These are phyloP conservation scores for Rauvolfia tetraphylla DNA, from an alignment of 257 asterid genomes.

Conservation along the genomic window DNA sequence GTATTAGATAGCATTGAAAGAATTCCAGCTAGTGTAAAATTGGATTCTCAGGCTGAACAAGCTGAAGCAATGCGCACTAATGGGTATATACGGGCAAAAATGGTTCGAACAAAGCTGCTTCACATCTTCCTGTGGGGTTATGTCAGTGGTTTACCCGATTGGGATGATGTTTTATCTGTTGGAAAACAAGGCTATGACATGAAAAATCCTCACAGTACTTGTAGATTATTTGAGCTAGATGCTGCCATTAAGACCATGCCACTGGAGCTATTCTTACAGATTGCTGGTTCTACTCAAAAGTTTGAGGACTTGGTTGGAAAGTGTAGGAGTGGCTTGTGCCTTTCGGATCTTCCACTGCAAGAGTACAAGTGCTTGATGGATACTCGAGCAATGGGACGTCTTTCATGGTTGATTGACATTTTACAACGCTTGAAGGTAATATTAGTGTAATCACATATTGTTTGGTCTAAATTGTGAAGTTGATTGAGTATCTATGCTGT, in stretches of 20 bases:
- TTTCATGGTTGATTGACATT: conserved; percentile 69
- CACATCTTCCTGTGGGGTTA: conserved; percentile 79
- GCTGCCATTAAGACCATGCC: conserved; percentile 74
- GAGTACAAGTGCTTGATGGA: conserved; percentile 64
- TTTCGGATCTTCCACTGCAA: conserved; percentile 65
- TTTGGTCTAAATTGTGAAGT: conserved; percentile 6
- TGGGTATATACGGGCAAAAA: conserved; percentile 74
- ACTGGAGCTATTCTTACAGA: conserved; percentile 78
- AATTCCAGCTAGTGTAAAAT: conserved; percentile 38
- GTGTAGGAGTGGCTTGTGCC: conserved; percentile 58
- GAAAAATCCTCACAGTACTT: conserved; percentile 74
- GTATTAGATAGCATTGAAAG: conserved; percentile 64
- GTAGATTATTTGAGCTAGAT: conserved; percentile 59
- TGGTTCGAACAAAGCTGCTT: conserved; percentile 84
- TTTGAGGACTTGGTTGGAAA: conserved; percentile 62
- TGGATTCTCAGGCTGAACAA: conserved; percentile 47
- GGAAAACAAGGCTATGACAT: conserved; percentile 43
- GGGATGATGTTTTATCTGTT: conserved; percentile 50
- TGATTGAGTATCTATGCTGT: not conserved
- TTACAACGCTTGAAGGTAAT: conserved; percentile 78
- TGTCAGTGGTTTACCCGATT: conserved; percentile 45
- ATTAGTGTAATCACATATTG: not conserved
- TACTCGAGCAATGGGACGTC: conserved; percentile 68
- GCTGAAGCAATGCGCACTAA: conserved; percentile 66
- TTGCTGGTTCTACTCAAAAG: conserved; percentile 71